Conservation (phyloP, 2,329 filamentous ascomycete genomes). For the Ilyonectria sp. region DNA sequence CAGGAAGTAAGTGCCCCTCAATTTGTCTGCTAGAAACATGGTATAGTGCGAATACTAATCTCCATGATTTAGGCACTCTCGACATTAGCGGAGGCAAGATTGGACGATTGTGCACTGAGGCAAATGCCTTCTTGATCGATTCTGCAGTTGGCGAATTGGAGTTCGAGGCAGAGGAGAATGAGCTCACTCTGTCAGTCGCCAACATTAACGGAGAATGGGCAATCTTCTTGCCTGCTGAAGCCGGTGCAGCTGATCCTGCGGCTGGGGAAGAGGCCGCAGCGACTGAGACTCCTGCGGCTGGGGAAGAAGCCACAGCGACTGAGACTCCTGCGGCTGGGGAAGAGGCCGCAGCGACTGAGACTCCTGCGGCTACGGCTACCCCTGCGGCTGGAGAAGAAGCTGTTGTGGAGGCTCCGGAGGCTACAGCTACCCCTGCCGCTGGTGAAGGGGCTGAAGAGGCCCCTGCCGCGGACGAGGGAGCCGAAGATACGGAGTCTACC, state of each 20-base stretch:
- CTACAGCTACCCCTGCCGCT: no score
- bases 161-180: conserved; percentile 60
- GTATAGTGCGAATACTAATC: background rate
- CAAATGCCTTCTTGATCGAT: conserved; percentile 54
- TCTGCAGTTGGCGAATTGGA: conserved; percentile 50
- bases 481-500: no score
- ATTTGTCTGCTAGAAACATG: no score
- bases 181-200: conserved; percentile 51
- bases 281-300: background rate
- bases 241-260: conserved; percentile 17
- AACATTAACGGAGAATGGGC: conserved; percentile 54
- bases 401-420: no score
- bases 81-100: conserved; percentile 56
- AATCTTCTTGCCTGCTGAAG: conserved; percentile 46
- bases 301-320: background rate
- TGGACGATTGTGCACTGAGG: conserved; percentile 54
- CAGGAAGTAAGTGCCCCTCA: conserved; percentile 47
- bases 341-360: background rate
- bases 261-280: conserved; percentile 14
- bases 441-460: no score
- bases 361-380: background rate
- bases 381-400: no score
- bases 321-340: background rate
- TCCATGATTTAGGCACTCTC: conserved; percentile 42
- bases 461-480: no score